These are phyloP conservation scores for Paecilomyces dactylethromorphus DNA, from an alignment of 2,329 filamentous ascomycete species.

Conservation along the genomic window DNA sequence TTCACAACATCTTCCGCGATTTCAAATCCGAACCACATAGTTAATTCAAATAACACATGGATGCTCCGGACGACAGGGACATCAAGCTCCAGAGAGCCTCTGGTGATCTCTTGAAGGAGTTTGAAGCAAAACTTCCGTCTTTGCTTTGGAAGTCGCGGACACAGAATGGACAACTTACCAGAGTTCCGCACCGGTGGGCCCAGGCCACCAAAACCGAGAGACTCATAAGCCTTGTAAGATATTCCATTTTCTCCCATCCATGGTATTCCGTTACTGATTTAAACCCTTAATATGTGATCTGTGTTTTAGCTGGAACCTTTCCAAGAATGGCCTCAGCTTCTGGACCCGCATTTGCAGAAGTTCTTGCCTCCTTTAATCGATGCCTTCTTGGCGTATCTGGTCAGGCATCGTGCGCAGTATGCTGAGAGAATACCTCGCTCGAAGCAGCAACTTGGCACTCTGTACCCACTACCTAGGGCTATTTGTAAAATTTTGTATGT, in stretches of 20 bases:
- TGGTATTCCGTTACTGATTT: conserved; percentile 7
- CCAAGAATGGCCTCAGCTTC: conserved; percentile 88
- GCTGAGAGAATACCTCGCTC: conserved; percentile 22
- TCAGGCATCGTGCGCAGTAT: conserved; percentile 36
- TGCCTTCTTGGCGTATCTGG: conserved; percentile 65
- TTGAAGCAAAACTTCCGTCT: conserved; percentile 34
- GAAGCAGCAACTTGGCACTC: conserved; percentile 30
- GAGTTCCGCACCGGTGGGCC: conserved; percentile 32
- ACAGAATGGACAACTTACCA: conserved; percentile 14
- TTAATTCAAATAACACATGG: conserved; percentile 25
- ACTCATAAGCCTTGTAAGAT: conserved; percentile 33
- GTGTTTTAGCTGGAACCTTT: conserved; percentile 66
- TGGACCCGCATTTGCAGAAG: conserved; percentile 73
- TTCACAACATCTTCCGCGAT: conserved; percentile 4
- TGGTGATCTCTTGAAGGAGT: conserved; percentile 36
- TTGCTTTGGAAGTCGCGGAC: conserved; percentile 32
- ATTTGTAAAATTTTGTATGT: conserved; percentile 77
- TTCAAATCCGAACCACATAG: conserved; percentile 1
- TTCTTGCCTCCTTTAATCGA: conserved; percentile 69
- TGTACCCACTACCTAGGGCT: conserved; percentile 56
- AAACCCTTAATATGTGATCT: background rate
- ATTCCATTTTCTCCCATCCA: conserved; percentile 1
- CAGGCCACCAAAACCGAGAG: conserved; percentile 30
- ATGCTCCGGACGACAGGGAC: conserved; percentile 38
- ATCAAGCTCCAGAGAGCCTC: conserved; percentile 42